These are phyloP conservation scores for rapeseed (Brassica napus) DNA, from an alignment of 345 rosid species.

Conservation along the genomic window DNA sequence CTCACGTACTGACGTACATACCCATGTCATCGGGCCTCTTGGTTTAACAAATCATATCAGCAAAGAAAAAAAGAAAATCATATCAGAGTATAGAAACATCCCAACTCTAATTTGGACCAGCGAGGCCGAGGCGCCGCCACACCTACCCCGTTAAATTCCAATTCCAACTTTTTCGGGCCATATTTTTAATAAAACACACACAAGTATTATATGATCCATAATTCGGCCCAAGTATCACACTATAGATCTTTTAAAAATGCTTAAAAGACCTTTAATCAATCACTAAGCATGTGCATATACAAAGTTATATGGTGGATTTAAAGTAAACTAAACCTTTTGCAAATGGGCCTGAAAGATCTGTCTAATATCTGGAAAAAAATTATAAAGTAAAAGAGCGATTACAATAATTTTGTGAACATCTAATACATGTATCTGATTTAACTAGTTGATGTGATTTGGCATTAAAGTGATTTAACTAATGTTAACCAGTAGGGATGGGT, in stretches of 20 bases:
- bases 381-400: no score
- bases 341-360: neutral
- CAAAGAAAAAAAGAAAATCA: no score
- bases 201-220: neutral
- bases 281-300: neutral
- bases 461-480: no score
- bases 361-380: no score
- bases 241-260: neutral
- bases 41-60: no score
- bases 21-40: no score
- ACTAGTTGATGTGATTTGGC: no score
- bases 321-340: neutral
- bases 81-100: no score
- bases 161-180: neutral
- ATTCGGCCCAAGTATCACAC: neutral
- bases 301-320: neutral
- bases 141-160: neutral
- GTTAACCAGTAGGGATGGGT: no score
- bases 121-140: neutral
- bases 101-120: neutral
- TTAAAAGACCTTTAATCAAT: slow-evolving; percentile 9
- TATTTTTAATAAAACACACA: neutral
- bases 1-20: no score
- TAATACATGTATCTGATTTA: no score
- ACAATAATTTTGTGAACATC: no score